These are phyloP conservation scores for Discostella pseudostelligera DNA, from an alignment of 108 stramenopile species.

Conservation along the genomic window DNA sequence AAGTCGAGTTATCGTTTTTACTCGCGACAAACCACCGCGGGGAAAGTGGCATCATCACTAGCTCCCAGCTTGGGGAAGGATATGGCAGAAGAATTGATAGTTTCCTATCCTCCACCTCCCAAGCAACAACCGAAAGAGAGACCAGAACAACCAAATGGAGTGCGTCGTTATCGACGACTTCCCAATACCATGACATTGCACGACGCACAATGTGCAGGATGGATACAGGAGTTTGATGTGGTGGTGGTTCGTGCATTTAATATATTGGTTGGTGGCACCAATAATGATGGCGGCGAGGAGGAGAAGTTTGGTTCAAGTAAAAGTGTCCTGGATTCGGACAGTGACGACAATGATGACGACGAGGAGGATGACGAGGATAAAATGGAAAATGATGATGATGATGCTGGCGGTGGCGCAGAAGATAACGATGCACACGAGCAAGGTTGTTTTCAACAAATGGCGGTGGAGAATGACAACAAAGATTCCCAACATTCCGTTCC, in stretches of 20 bases:
- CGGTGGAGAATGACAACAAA: not conserved
- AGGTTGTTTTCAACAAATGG: not conserved
- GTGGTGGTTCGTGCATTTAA: constrained; percentile 37
- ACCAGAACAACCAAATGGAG: not conserved
- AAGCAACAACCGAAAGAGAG: not conserved
- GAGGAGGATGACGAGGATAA: constrained; percentile 28
- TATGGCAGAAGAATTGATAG: constrained; percentile 33
- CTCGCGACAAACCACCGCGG: constrained; percentile 40
- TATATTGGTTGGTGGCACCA: not conserved
- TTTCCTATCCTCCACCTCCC: not conserved
- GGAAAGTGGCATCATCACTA: constrained; percentile 32
- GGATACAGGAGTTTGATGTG: constrained; percentile 44
- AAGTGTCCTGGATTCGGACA: constrained; percentile 38
- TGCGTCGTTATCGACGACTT: constrained; percentile 27
- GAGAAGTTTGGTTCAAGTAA: constrained; percentile 24
- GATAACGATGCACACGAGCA: not conserved
- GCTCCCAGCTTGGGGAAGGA: constrained; percentile 22
- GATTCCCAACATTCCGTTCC: not conserved
- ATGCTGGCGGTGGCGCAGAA: not conserved
- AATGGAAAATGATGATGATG: constrained; percentile 6
- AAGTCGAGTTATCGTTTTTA: constrained; percentile 38
- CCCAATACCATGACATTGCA: constrained; percentile 49
- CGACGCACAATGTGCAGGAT: constrained; percentile 37
- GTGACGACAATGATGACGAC: too few relatives aligned
- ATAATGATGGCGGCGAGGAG: not conserved